Percentiles rank a stretch among this genome's conserved stretches.
These are phyloP conservation scores for Candida adriatica DNA, from an alignment of 805 yeast genomes.

Conservation along the genomic window DNA sequence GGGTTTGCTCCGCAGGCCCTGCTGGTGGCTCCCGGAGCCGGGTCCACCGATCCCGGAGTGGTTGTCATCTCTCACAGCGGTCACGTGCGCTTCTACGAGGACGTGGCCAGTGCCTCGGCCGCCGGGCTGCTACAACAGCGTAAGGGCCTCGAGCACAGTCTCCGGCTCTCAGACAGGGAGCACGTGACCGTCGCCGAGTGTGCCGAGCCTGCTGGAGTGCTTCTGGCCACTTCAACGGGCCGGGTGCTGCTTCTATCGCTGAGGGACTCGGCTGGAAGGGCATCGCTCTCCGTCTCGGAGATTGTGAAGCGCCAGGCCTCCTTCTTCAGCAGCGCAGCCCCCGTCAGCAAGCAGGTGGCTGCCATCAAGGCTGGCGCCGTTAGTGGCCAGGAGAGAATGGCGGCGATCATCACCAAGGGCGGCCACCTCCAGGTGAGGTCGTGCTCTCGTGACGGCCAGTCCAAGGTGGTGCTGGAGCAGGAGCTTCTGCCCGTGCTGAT, in stretches of 20 bases:
- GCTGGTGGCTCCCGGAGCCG: conserved; percentile 50
- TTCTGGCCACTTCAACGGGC: conserved; percentile 63
- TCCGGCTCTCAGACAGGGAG: conserved; percentile 48
- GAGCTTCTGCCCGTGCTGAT: conserved; percentile 30
- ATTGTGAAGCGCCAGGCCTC: conserved; percentile 27
- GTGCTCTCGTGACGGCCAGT: conserved; percentile 37
- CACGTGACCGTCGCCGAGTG: conserved; percentile 47
- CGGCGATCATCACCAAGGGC: conserved; percentile 32
- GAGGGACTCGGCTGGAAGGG: conserved; percentile 63
- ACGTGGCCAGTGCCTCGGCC: conserved; percentile 65
- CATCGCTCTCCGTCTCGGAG: conserved; percentile 28
- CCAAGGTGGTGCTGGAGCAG: conserved; percentile 31
- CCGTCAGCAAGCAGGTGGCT: conserved; percentile 37
- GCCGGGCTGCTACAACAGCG: conserved; percentile 45
- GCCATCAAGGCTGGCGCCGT: conserved; percentile 50
- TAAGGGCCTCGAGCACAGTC: conserved; percentile 27
- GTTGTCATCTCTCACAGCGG: conserved; percentile 59
- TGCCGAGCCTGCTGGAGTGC: conserved; percentile 69
- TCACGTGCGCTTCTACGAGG: conserved; percentile 59
- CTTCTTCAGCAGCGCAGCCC: conserved; percentile 26
- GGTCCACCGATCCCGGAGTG: conserved; percentile 57
- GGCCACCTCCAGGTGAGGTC: conserved; percentile 46
- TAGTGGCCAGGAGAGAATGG: conserved; percentile 38
- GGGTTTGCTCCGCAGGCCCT: conserved; percentile 44
- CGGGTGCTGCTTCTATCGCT: conserved; percentile 56